phyloP scores from a whole-genome alignment of 768 basidiomycete genomes.

The Agrocybe pediades region DNA sequence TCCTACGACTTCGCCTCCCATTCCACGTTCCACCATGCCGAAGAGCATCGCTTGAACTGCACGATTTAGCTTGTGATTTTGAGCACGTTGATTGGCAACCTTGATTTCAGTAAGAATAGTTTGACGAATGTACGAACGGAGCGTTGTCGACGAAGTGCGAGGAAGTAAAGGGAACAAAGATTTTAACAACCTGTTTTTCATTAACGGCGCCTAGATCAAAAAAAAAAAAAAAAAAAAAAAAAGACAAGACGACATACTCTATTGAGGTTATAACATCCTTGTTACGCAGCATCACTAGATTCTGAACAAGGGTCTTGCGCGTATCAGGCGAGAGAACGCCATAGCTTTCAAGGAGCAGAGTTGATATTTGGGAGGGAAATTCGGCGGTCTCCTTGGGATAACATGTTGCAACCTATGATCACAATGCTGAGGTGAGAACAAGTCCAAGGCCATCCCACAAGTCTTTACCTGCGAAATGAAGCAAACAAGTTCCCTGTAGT shows the following conservation, averaged over 20 bases:
- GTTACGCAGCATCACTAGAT: constrained; percentile 90
- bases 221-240: not conserved
- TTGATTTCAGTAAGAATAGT: constrained; percentile 94
- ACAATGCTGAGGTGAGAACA: not conserved
- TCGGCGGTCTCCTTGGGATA: constrained; percentile 90
- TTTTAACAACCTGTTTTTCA: constrained; percentile 69
- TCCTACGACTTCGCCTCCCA: constrained; percentile 78
- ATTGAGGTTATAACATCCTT: constrained; percentile 91
- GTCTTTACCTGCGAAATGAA: constrained; percentile 81
- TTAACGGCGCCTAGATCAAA: constrained; percentile 1
- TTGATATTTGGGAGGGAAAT: constrained; percentile 80
- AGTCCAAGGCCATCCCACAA: not conserved
- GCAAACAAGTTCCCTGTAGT: constrained; percentile 84
- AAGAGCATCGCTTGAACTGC: constrained; percentile 96
- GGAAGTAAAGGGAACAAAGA: constrained; percentile 94
- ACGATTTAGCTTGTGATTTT: constrained; percentile 95
- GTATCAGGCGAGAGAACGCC: constrained; percentile 77
- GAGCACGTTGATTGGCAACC: constrained; percentile 83
- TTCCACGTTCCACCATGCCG: constrained; percentile 92
- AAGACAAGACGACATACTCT: constrained; percentile 59
- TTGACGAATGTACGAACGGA: constrained; percentile 85
- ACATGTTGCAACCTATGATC: constrained; percentile 76
- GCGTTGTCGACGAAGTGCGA: constrained; percentile 83
- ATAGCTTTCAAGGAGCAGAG: constrained; percentile 79
- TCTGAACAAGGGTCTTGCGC: constrained; percentile 83